Base-by-base conservation (phyloP, 2,329 filamentous ascomycete species). In the Pestalotiopsis sp. region DNA sequence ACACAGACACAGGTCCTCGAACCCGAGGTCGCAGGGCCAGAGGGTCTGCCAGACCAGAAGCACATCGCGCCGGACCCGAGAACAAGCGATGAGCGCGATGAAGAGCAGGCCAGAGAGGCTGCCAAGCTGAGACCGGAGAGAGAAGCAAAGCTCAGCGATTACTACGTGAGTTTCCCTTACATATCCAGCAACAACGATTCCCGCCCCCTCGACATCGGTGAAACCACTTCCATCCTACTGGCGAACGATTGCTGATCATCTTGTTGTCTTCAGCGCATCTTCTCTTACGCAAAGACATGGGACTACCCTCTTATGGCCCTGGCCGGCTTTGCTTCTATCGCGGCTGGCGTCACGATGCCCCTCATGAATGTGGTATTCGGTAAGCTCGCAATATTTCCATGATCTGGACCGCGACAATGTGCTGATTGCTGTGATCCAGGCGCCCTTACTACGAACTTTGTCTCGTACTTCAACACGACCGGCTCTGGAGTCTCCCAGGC, bases 301-400 rank as follows among this genome's bases (percentile, higher is more conserved):
- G 87, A 89, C 71, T 81, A 83, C 58, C 69, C 83, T 41, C 79
- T 86, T 49, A 84, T 88, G 74, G 78, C 76, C n/a, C 76, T 79
- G 6, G 87, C 85, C 23, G 74, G 77, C 17, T 6, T 87, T 52
- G 83, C 86, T 61, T 85, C 86, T 17, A 81, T 87, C 11, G 86
- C 83, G 25, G 82, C 86, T 1, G 87, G 87, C 67, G 77, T 84
- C 59, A 89, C 87, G 1, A 76, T 90, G 61, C 88, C 88, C 0
- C 72, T 90, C 62, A 87, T 90, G 84, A 90, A 89, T 68, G 82
- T 89, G 13, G 80, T 89, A 14, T 89, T 89, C 74, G 87, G 86
- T 83, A 78, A 74, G 76, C 23, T 25, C 23, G 23, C 57, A 14
- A 59, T 9, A 31, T 13, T 11, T 4, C 11, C 5, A 14, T 59